Conservation (phyloP, 2,329 filamentous ascomycete species). For the Claviceps digitariae region DNA sequence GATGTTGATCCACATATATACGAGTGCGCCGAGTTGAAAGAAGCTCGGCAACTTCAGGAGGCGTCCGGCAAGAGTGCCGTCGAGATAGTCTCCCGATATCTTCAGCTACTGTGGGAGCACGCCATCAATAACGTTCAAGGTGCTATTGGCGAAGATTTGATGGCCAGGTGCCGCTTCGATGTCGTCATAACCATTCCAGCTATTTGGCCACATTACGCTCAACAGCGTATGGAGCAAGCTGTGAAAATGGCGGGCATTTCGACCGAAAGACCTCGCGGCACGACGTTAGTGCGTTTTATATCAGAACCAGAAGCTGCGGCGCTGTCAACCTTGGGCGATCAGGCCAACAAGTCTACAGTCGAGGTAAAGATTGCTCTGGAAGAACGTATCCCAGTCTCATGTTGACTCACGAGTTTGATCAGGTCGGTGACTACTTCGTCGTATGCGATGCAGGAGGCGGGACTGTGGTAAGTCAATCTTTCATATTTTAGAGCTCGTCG, state of each 20-base stretch:
- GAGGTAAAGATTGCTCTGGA: slow-evolving; percentile 5
- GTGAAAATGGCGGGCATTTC: slow-evolving; percentile 23
- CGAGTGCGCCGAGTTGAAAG: slow-evolving; percentile 10
- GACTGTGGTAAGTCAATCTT: slow-evolving; percentile 16
- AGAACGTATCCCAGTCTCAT: no score
- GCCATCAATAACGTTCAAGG: slow-evolving; percentile 13
- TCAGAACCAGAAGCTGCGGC: slow-evolving; percentile 33
- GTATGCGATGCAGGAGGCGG: slow-evolving; percentile 25
- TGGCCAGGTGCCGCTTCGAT: slow-evolving; percentile 16
- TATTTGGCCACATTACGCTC: slow-evolving; percentile 29
- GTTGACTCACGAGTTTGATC: neutral
- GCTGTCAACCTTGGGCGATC: slow-evolving; percentile 20
- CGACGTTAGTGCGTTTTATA: slow-evolving; percentile 22
- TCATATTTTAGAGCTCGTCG: neutral
- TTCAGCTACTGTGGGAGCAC: slow-evolving; percentile 22
- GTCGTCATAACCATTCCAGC: slow-evolving; percentile 31
- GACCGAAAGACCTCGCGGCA: slow-evolving; percentile 9
- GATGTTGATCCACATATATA: slow-evolving; percentile 16
- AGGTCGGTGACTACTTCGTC: slow-evolving; percentile 13
- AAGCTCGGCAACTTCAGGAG: neutral
- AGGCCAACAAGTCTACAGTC: slow-evolving; percentile 11
- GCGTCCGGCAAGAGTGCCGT: slow-evolving; percentile 10
- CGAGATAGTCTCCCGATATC: slow-evolving; percentile 18
- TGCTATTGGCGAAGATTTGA: slow-evolving; percentile 10
- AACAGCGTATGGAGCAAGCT: slow-evolving; percentile 23